Base-by-base conservation (phyloP, 192 early-diverging fungal genomes). In the Cladochytrium replicatum region DNA sequence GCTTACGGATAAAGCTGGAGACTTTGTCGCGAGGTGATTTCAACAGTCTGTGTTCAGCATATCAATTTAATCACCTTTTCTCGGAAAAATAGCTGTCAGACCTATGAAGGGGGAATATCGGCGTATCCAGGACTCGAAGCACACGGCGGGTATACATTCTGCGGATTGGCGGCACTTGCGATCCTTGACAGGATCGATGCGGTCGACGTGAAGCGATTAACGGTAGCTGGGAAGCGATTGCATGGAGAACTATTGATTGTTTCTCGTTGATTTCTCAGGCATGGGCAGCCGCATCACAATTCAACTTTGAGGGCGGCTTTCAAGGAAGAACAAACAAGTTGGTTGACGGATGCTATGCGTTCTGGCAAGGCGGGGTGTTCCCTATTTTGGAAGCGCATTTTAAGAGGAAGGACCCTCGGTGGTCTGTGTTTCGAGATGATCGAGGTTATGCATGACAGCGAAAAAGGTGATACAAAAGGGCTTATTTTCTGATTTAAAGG, bases 311-410 rank as follows among this genome's bases (percentile, higher is more conserved):
- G 67, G 93, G 93, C 37, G 95, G 95, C 22, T 99, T 95, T 55
- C 87, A 88, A 46, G 95, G 95, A 3, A 69, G 95, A 32, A 85
- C 88, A 0, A 99, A 99, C 63, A 99, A 99, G 66, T 70, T 99
- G 0, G 95, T 99, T 0, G 95, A 99, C 64, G 95, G 93, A 0
- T 99, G 95, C 58, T 99, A 99, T 64, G 88, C 95, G 0, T 91
- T 91, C 56, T 99, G 95, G 95, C 76, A 84, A 26, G 91, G 89
- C 5, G 91, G 82, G 5, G 63, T 79, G 2, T 84, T 84, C 30
- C 78, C 86, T 0, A 48, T 99, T 11, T n/a, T 91, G 41, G 73
- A 74, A 32, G 60, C 74, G n/a, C 13, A 53, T n/a, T 50, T 31
- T 44, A 44, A 39, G 6, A 66, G 19, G 26, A 66, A 57, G 23